Percentiles rank a stretch among this genome's conserved stretches.
Evolutionary conservation across 108 stramenopile genomes (phyloP).

Genomic region (Pseudonitzschia multistriata): DNA sequence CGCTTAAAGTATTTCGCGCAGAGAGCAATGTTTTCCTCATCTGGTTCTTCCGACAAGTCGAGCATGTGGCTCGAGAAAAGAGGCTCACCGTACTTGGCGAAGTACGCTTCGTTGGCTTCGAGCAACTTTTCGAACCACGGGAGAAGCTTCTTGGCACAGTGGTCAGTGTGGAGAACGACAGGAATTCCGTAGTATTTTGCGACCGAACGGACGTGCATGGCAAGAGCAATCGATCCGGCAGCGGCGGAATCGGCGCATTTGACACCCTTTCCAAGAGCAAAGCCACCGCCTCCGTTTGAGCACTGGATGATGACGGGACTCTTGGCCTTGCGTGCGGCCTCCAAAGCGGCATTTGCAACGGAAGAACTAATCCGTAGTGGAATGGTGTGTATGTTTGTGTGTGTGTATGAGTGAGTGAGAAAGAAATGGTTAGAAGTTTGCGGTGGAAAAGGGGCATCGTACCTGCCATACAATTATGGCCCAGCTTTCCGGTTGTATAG

Average conservation of each 20-base stretch:
- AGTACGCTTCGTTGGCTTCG: conserved; percentile 80
- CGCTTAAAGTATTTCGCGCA: conserved; percentile 79
- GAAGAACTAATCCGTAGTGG: conserved; percentile 35
- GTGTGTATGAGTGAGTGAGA: no score
- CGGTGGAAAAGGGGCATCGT: no score
- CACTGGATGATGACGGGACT: conserved; percentile 83
- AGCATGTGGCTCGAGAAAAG: conserved; percentile 82
- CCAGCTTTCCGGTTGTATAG: no score
- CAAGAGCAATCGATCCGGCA: conserved; percentile 80
- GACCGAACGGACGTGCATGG: conserved; percentile 82
- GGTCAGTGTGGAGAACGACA: conserved; percentile 88
- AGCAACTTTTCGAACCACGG: conserved; percentile 91
- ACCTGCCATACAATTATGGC: no score
- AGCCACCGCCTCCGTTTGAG: conserved; percentile 76
- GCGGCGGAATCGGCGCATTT: conserved; percentile 71
- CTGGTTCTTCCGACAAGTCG: conserved; percentile 75
- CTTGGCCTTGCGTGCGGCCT: conserved; percentile 70
- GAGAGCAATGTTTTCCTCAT: conserved; percentile 80
- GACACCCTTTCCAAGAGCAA: conserved; percentile 76
- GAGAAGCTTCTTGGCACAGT: conserved; percentile 87
- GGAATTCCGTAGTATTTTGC: conserved; percentile 88
- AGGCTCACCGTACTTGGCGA: conserved; percentile 69
- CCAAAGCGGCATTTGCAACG: conserved; percentile 73
- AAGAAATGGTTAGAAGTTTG: no score
- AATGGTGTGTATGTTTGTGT: no score